Evolutionary conservation across 2,329 filamentous ascomycete species (phyloP), one percentile per base, ranked within the genome.

Genomic region (Xylariaceae sp.): DNA sequence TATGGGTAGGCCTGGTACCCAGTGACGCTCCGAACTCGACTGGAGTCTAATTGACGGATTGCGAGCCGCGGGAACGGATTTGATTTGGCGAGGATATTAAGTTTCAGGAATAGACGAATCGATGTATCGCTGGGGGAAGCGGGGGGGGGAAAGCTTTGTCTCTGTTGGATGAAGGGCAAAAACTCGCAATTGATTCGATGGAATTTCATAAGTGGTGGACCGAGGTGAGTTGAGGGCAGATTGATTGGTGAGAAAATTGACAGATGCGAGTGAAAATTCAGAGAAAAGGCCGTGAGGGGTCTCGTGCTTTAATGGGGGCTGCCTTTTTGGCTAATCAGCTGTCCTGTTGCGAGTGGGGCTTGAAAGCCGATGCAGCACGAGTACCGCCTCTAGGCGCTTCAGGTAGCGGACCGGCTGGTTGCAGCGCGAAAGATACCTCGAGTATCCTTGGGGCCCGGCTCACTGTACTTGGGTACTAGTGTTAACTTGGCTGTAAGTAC

Each of bases 181-280:
- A 50, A 56, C 58, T 60, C 46, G 64, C 65, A 65, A 68, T 57
- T 67, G 68, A 70, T 69, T 70, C 67, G 68, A 70, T 66, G 64
- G 56, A 62, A 64, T 65, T 63, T 65, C 58, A 47, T 60, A 63
- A 62, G 62, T 64, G 64, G 67, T 66, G 66, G 67, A 68, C 62
- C 67, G 53, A 68, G 64, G 55, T 53, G 51, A 55, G 55, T 19
- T 41, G 58, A 58, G 53, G 64, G 61, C 60, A 62, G 62, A 66
- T 65, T 70, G 68, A 69, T 70, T 70, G 68, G 67, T 65, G 66
- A 68, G 59, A 68, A 69, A 45, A 65, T 62, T 62, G 63, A 60
- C 61, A 68, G 65, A 64, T 59, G 63, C 68, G 64, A 69, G 64
- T 68, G 61, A 68, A 67, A 67, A 64, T 51, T 62, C 54, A 59